A percentile compares a stretch with the other conserved stretches of the same genome.
Conservation (phyloP, 345 rosid species). For the Euphorbia peplus region DNA sequence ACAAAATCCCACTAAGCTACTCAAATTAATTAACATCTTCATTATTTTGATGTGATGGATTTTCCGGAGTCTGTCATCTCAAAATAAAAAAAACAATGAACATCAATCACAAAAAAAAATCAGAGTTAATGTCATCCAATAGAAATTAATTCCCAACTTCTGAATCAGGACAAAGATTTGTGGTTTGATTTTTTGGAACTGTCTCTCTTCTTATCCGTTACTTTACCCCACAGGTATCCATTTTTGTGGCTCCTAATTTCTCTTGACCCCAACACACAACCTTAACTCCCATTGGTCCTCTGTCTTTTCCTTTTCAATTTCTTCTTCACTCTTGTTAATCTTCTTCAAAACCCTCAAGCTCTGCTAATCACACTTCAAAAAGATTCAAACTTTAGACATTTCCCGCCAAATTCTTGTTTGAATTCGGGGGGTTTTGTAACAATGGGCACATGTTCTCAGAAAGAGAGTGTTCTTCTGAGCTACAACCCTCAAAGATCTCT, state of each 20-base stretch:
- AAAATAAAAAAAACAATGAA: background rate
- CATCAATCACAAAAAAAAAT: conserved; percentile 12
- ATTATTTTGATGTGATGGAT: too few species aligned
- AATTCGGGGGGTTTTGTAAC: background rate
- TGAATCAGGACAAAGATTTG: conserved; percentile 19
- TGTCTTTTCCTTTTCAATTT: conserved; percentile 20
- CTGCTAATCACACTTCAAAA: background rate
- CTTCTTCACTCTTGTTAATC: conserved; percentile 1
- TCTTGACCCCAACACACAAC: background rate
- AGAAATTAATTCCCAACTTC: conserved; percentile 4
- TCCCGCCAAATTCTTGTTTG: conserved; percentile 28
- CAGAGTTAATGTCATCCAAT: conserved; percentile 13
- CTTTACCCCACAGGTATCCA: conserved; percentile 7
- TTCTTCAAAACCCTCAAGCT: background rate
- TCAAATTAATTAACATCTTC: too few species aligned
- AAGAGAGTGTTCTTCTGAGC: conserved; percentile 38
- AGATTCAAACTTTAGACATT: conserved; percentile 1
- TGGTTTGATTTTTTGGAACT: conserved; percentile 20
- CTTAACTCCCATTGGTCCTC: background rate
- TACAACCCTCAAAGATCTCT: conserved; percentile 28
- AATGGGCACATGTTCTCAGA: conserved; percentile 35
- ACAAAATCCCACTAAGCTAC: too few species aligned
- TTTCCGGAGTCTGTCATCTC: too few species aligned
- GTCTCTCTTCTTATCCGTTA: conserved; percentile 18
- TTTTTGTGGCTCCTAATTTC: conserved; percentile 36